These are phyloP conservation scores for Magnusiomyces ingens DNA, from an alignment of 1,139 yeast species.

Conservation along the genomic window DNA sequence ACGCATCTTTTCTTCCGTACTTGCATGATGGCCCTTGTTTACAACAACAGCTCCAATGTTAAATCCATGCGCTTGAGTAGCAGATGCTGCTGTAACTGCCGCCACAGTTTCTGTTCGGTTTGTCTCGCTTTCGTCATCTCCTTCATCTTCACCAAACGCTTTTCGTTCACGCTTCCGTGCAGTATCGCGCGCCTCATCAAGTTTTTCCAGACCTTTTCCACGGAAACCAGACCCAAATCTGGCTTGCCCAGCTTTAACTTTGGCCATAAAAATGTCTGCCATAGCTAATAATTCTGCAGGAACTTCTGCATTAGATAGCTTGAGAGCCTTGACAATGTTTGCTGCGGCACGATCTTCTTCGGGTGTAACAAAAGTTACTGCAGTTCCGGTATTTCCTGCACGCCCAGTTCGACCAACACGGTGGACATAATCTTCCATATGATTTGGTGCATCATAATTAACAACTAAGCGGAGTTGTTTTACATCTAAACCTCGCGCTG, in stretches of 20 bases:
- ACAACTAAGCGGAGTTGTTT: slow-evolving; percentile 72
- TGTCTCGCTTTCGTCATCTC: slow-evolving; percentile 19
- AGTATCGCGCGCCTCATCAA: slow-evolving; percentile 62
- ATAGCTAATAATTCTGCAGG: slow-evolving; percentile 48
- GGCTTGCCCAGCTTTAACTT: slow-evolving; percentile 63
- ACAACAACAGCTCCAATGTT: slow-evolving; percentile 7
- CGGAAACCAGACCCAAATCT: slow-evolving; percentile 76
- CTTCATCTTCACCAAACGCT: slow-evolving; percentile 30
- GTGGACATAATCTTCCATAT: slow-evolving; percentile 93
- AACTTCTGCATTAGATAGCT: slow-evolving; percentile 46
- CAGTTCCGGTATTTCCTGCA: slow-evolving; percentile 75
- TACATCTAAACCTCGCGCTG: slow-evolving; percentile 93
- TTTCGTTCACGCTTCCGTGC: slow-evolving; percentile 47
- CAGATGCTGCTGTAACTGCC: slow-evolving; percentile 1
- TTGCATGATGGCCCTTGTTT: slow-evolving; percentile 13
- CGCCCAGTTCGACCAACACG: slow-evolving; percentile 96
- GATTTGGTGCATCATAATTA: slow-evolving; percentile 84
- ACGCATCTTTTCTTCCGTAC: slow-evolving; percentile 7
- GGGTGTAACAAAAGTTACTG: slow-evolving; percentile 63
- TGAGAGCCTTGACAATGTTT: slow-evolving; percentile 67
- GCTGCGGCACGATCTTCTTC: slow-evolving; percentile 52
- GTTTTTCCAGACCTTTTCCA: slow-evolving; percentile 82
- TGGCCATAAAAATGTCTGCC: slow-evolving; percentile 51
- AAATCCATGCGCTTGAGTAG: neutral
- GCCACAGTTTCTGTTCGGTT: neutral